Percentiles rank a stretch among this genome's conserved stretches.
These are phyloP conservation scores for Stenogyne calaminthoides DNA, from an alignment of 305 asterid genomes.

Conservation along the genomic window DNA sequence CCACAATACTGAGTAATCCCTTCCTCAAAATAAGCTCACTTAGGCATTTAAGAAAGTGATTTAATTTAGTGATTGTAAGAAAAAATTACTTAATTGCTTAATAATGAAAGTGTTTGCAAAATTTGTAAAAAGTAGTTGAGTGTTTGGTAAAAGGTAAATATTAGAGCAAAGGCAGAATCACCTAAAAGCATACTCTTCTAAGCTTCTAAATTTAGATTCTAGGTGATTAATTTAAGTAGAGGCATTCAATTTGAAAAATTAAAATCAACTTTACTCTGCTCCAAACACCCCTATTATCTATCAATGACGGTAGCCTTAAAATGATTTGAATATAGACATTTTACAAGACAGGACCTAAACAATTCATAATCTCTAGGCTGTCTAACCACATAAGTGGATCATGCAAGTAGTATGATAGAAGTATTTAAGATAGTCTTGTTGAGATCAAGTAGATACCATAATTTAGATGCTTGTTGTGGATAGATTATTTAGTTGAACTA, in stretches of 20 bases:
- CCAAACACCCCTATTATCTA: not conserved
- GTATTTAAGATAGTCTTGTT: constrained; percentile 5
- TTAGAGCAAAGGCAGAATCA: not conserved
- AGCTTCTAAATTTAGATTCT: not conserved
- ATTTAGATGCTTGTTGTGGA: not conserved
- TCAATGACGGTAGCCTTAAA: constrained; percentile 11
- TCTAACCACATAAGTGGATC: constrained; percentile 22
- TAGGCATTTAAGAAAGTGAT: not conserved
- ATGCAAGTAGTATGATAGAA: constrained; percentile 12
- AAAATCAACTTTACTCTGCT: not conserved
- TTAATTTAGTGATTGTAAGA: not conserved
- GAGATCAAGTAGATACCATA: constrained; percentile 2
- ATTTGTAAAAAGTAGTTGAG: not conserved
- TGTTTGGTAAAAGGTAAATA: not conserved
- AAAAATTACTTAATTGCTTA: not conserved
- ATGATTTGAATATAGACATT: not conserved
- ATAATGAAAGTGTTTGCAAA: not conserved
- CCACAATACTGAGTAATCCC: not conserved
- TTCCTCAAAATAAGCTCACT: constrained; percentile 21
- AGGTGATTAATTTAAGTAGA: not conserved
- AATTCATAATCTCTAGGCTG: not conserved
- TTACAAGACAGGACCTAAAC: not conserved
- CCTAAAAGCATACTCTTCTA: no score
- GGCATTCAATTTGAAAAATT: not conserved
- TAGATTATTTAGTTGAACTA: constrained; percentile 14